A percentile compares a stretch with the other conserved stretches of the same genome.
phyloP scores from a whole-genome alignment of 495 filamentous ascomycete species.

The Xylaria castorea region DNA sequence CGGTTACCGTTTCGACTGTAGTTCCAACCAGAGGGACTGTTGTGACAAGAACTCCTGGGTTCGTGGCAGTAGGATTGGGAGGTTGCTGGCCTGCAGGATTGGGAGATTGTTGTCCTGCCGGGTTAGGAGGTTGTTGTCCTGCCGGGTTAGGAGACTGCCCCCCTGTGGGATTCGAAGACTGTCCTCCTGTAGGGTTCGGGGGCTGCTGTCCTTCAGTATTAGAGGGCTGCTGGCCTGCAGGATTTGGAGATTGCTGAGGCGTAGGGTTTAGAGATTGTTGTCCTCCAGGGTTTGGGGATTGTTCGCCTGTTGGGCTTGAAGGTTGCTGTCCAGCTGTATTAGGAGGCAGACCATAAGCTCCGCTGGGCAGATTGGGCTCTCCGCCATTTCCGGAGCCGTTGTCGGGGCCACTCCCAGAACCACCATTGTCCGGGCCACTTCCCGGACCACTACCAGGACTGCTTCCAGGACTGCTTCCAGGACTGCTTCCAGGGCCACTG shows the following conservation, averaged over 20 bases:
- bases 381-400: neutral
- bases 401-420: conserved; percentile 1
- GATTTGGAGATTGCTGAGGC: neutral
- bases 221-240: neutral
- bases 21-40: conserved; percentile 23
- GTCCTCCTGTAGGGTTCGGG: neutral
- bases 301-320: conserved; percentile 9
- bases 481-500: neutral
- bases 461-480: conserved; percentile 6
- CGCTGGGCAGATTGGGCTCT: conserved; percentile 15
- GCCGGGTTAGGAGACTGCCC: conserved; percentile 5
- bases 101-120: conserved; percentile 2
- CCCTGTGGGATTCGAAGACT: neutral
- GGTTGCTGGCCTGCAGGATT: conserved; percentile 16
- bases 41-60: conserved; percentile 1
- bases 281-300: conserved; percentile 1
- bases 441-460: neutral
- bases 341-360: conserved; percentile 26
- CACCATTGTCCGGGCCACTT: neutral
- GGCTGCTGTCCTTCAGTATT: neutral
- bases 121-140: conserved; percentile 3
- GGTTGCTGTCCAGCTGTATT: conserved; percentile 19
- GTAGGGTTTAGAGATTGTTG: conserved; percentile 1
- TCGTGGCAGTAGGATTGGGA: neutral
- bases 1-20: conserved; percentile 21